phyloP scores from a whole-genome alignment of 2,329 filamentous ascomycete species.

The Fusarium vanettenii region DNA sequence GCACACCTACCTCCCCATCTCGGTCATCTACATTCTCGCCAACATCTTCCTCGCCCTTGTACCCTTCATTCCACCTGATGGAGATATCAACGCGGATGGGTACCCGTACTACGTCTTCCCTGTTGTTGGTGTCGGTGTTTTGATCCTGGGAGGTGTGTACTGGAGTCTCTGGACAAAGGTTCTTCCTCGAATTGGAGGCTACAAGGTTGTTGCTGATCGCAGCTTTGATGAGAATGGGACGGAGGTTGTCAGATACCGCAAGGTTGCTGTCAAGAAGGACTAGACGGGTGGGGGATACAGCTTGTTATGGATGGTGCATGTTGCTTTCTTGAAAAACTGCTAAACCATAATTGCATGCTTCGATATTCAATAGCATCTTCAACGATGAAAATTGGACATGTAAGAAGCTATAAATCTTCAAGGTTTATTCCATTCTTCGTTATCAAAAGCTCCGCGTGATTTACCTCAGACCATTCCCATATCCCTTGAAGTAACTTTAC shows the following conservation, averaged over 20 bases:
- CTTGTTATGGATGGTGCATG: neutral
- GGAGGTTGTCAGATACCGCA: constrained; percentile 56
- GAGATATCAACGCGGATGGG: constrained; percentile 58
- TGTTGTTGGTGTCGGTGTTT: constrained; percentile 63
- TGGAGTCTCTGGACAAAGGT: constrained; percentile 65
- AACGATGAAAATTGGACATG: no score
- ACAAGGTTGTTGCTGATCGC: constrained; percentile 60
- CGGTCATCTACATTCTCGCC: constrained; percentile 60
- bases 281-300: neutral
- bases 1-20: constrained; percentile 61
- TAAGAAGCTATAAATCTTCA: no score
- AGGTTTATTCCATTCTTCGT: no score
- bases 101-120: constrained; percentile 69
- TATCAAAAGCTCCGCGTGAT: no score
- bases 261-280: constrained; percentile 42
- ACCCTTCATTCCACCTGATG: constrained; percentile 66
- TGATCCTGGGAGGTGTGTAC: constrained; percentile 63
- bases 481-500: no score
- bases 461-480: no score
- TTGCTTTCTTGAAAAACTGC: neutral
- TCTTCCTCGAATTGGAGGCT: constrained; percentile 61
- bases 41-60: constrained; percentile 65
- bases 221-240: constrained; percentile 52
- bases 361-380: no score
- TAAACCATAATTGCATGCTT: neutral